Evolutionary conservation across 192 early-diverging fungal genomes (phyloP), one percentile per base, ranked within the genome.

Genomic region (Backusella australiensis): DNA sequence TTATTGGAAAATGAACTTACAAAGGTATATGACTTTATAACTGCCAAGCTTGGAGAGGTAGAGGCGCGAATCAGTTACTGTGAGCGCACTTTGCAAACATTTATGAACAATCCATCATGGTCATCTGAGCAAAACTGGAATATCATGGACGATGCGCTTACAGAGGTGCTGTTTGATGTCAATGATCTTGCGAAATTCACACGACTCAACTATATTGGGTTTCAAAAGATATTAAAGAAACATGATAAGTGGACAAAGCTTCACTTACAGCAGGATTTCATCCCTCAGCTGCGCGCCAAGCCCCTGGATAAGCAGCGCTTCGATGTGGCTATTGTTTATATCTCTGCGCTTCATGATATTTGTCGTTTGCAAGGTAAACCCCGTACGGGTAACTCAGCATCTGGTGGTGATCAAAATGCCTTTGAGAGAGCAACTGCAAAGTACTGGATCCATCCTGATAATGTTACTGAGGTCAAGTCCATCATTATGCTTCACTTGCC

Each of bases 161-260:
- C 91, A 68, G 83, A 88, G 34, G 91, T 95, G 66, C 88, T 91
- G 1, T 85, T 88, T 76, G 94, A 93, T 71, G 88, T 94, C 32
- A 93, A 94, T 76, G 91, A 95, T 78, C 85, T 95, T 68, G 90
- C 93, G 59, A 93, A 92, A 77, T 95, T 91, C 74, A 90, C 90
- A 17, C 86, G 94, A 8, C 85, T 93, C 78, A 95, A 95, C 86
- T 95, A 92, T 78, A 91, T 92, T 23, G 94, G 92, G 34, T 93
- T 95, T 73, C 87, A 91, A 72, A 93, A 97, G 89, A 98, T 98
- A 77, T 85, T 99, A 75, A 99, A 99, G 85, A 99, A 99, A 85
- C 98, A 99, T 81, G 97, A 99, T 83, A 96, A 96, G 80, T 93
- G 94, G 83, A 94, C 96, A 36, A 79, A 80, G 15, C 92, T 90